phyloP scores from a whole-genome alignment of 768 basidiomycete species.

The Amanita rimosa region DNA sequence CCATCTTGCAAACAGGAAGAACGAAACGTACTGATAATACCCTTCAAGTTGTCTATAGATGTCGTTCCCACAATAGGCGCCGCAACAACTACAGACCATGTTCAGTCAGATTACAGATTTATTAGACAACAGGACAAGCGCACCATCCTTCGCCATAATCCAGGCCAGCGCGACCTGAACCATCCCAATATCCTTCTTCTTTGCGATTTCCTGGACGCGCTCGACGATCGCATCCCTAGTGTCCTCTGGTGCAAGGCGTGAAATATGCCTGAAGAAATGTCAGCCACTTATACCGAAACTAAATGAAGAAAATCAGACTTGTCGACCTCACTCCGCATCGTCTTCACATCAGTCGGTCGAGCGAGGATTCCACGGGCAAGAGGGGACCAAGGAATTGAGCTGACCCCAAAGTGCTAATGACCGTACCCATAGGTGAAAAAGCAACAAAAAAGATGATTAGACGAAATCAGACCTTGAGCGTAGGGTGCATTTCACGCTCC shows the following conservation, averaged over 20 bases:
- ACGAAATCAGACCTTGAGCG: too few species aligned
- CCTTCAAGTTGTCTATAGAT: constrained; percentile 37
- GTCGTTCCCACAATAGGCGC: constrained; percentile 52
- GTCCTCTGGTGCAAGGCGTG: neutral
- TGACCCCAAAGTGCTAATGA: constrained; percentile 41
- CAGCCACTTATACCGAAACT: neutral
- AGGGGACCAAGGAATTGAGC: constrained; percentile 50
- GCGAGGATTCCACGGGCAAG: constrained; percentile 40
- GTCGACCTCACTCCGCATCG: neutral
- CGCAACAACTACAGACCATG: constrained; percentile 25
- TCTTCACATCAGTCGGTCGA: constrained; percentile 26
- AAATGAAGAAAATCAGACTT: neutral
- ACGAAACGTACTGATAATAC: constrained; percentile 30
- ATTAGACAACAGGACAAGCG: neutral
- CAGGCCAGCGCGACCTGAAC: too few species aligned
- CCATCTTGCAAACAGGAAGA: neutral
- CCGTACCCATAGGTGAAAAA: neutral
- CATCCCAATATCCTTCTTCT: too few species aligned
- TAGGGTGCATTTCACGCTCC: constrained; percentile 9
- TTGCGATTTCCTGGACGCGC: constrained; percentile 30
- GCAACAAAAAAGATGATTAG: too few species aligned
- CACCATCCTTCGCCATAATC: constrained; percentile 11
- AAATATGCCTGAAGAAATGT: neutral
- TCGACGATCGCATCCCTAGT: neutral
- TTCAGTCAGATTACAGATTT: neutral